Evolutionary conservation across 768 basidiomycete genomes (phyloP).

Genomic region (Collybia nuda): DNA sequence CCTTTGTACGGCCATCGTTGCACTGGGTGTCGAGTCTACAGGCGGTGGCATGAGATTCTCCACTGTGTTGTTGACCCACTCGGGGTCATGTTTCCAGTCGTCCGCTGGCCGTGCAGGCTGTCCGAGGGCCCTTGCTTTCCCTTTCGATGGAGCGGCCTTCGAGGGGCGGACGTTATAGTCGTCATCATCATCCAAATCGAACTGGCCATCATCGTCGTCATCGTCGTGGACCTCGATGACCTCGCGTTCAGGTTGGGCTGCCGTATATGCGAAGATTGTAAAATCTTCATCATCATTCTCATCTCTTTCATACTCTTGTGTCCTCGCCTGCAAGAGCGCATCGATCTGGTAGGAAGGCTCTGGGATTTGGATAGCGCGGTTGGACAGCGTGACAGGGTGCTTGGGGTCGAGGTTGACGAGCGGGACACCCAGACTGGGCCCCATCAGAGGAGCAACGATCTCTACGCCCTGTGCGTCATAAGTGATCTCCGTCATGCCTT

Average conservation of each 20-base stretch:
- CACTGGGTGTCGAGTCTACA: constrained; percentile 48
- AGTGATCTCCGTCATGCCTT: constrained; percentile 19
- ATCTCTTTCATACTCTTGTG: constrained; percentile 39
- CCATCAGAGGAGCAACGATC: constrained; percentile 2
- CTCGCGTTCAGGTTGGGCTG: constrained; percentile 7
- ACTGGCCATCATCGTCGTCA: constrained; percentile 43
- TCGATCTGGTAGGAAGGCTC: constrained; percentile 56
- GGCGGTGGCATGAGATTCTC: constrained; percentile 61
- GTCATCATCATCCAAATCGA: constrained; percentile 29
- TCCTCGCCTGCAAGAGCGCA: constrained; percentile 40
- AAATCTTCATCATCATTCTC: constrained; percentile 51
- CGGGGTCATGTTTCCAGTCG: constrained; percentile 56
- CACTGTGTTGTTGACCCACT: constrained; percentile 44
- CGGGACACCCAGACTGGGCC: constrained; percentile 24
- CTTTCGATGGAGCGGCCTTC: constrained; percentile 14
- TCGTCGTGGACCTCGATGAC: constrained; percentile 16
- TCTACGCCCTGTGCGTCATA: constrained; percentile 7
- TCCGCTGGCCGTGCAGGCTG: constrained; percentile 22
- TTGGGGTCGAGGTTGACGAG: constrained; percentile 49
- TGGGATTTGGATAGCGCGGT: constrained; percentile 49
- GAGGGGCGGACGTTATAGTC: constrained; percentile 23
- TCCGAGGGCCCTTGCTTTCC: constrained; percentile 12
- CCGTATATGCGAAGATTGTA: constrained; percentile 1
- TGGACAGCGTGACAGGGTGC: constrained; percentile 39
- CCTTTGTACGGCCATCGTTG: constrained; percentile 56